Evolutionary conservation across 306 rosid genomes (phyloP).

Genomic region (Acacia melanoxylon): DNA sequence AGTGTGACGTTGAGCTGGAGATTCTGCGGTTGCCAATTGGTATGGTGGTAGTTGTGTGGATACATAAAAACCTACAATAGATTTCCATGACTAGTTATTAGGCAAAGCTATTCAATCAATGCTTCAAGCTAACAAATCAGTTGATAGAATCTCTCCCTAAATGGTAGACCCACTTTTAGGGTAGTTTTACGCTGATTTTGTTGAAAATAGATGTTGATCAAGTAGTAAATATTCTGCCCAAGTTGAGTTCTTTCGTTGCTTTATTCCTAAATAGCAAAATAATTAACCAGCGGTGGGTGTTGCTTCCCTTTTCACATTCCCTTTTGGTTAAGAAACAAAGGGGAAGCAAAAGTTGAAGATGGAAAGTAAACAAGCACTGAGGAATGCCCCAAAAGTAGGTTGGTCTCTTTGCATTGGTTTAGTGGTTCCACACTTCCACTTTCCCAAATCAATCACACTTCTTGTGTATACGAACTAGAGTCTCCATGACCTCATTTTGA

Average conservation of each 20-base stretch:
- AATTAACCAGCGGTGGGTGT: background rate
- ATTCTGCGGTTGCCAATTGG: slow-evolving; percentile 27
- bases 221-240: slow-evolving; percentile 18
- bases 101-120: background rate
- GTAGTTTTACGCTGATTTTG: background rate
- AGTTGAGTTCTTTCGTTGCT: background rate
- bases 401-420: slow-evolving; percentile 21
- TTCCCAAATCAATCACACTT: background rate
- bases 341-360: slow-evolving; percentile 32
- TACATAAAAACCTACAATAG: background rate
- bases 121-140: background rate
- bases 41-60: slow-evolving; percentile 6
- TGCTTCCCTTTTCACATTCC: slow-evolving; percentile 14
- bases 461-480: slow-evolving; percentile 34
- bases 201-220: background rate
- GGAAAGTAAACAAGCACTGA: slow-evolving; percentile 33
- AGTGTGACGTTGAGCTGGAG: slow-evolving; percentile 17
- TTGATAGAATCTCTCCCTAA: background rate
- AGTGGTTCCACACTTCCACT: slow-evolving; percentile 26
- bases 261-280: background rate
- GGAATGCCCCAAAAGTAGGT: slow-evolving; percentile 38
- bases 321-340: slow-evolving; percentile 32
- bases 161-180: background rate
- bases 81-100: background rate
- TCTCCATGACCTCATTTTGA: slow-evolving; percentile 1